Evolutionary conservation across 306 rosid species (phyloP).

Genomic region (Vicia sativa): DNA sequence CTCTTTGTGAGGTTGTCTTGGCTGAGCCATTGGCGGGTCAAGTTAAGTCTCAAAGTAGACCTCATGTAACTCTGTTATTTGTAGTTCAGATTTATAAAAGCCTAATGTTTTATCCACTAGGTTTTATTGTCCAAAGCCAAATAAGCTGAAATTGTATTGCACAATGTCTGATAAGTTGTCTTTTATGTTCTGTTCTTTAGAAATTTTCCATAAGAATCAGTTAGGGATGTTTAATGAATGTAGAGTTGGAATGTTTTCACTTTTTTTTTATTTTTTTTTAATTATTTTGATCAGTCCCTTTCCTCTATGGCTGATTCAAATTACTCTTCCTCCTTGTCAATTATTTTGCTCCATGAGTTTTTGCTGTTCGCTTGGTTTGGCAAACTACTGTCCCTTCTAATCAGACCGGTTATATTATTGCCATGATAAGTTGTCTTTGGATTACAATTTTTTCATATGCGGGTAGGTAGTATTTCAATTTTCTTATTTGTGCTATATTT

Average conservation of each 20-base stretch:
- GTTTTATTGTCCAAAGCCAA: constrained; percentile 32
- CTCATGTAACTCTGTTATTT: constrained; percentile 32
- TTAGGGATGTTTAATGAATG: constrained; percentile 5
- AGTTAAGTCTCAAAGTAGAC: constrained; percentile 45
- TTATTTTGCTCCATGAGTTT: not conserved
- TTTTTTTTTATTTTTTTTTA: not conserved
- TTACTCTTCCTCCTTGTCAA: constrained; percentile 1
- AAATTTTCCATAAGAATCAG: constrained; percentile 22
- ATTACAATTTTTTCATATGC: not conserved
- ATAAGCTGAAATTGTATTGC: constrained; percentile 40
- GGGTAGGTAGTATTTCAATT: not conserved
- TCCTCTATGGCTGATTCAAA: not conserved
- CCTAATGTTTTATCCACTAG: constrained; percentile 12
- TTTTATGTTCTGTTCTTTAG: not conserved
- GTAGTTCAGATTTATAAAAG: constrained; percentile 38
- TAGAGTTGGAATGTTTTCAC: constrained; percentile 7
- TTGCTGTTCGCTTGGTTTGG: not conserved
- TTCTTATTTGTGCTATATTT: constrained; percentile 30
- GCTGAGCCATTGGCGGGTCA: constrained; percentile 54
- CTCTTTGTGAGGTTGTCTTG: constrained; percentile 58
- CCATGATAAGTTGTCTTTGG: constrained; percentile 1
- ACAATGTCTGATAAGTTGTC: constrained; percentile 18
- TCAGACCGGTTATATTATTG: not conserved
- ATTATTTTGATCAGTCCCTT: constrained; percentile 8
- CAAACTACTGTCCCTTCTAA: not conserved